Percentiles rank a stretch among this genome's conserved stretches.
Evolutionary conservation across 2,329 filamentous ascomycete genomes (phyloP).

Genomic region (Ceratocystiopsis minuta): DNA sequence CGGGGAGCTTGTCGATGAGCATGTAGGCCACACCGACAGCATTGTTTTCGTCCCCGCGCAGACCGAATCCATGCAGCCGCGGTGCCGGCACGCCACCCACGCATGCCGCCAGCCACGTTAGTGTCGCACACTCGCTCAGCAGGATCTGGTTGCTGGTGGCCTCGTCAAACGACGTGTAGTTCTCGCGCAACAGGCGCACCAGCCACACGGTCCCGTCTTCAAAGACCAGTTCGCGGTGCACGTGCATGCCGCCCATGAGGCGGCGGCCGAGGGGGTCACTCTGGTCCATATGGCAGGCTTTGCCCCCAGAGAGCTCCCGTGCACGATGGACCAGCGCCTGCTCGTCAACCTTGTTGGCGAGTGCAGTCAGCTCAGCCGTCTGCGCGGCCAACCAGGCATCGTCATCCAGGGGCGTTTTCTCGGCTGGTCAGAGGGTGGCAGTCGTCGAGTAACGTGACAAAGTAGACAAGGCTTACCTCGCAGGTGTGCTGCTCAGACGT

Average conservation of each 20-base stretch:
- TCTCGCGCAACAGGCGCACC: slow-evolving; percentile 2
- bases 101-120: neutral
- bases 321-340: neutral
- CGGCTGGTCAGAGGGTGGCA: neutral
- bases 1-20: slow-evolving; percentile 2
- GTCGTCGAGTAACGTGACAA: too few relatives aligned
- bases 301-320: neutral
- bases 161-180: slow-evolving; percentile 4
- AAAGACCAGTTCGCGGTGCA: slow-evolving; percentile 2
- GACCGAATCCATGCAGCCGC: slow-evolving; percentile 5
- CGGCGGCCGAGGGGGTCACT: neutral
- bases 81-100: neutral
- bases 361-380: slow-evolving; percentile 1
- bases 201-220: slow-evolving; percentile 4
- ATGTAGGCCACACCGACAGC: slow-evolving; percentile 2
- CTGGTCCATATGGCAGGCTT: neutral
- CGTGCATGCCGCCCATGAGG: slow-evolving; percentile 3
- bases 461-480: neutral
- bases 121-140: slow-evolving; percentile 2
- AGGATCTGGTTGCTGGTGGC: slow-evolving; percentile 3
- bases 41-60: neutral
- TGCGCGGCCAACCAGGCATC: slow-evolving; percentile 1
- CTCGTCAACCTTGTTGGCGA: neutral
- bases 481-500: neutral
- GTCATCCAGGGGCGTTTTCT: slow-evolving; percentile 1